These are phyloP conservation scores for Letharia columbiana DNA, from an alignment of 495 filamentous ascomycete species.

Conservation along the genomic window DNA sequence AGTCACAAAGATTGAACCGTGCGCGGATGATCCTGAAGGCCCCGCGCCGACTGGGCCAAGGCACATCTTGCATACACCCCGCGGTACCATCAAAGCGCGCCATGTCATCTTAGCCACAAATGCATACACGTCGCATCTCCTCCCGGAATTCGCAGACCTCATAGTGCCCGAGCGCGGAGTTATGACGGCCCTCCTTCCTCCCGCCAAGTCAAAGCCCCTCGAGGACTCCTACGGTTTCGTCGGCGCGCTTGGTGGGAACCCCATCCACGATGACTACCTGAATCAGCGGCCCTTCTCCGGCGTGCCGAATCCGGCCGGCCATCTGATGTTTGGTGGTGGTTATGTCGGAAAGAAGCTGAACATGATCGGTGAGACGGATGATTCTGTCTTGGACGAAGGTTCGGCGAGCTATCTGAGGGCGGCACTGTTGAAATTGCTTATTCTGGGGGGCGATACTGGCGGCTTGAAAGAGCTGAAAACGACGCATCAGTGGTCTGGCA, in stretches of 20 bases:
- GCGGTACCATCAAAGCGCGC: conserved; percentile 49
- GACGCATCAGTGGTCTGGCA: conserved; percentile 66
- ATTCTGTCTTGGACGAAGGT: conserved; percentile 44
- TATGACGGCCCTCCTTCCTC: conserved; percentile 58
- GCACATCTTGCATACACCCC: conserved; percentile 47
- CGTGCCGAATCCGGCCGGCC: conserved; percentile 36
- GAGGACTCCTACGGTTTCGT: conserved; percentile 55
- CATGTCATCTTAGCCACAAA: conserved; percentile 73
- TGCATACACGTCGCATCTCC: conserved; percentile 62
- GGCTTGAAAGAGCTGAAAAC: conserved; percentile 42
- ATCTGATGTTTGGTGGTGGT: conserved; percentile 62
- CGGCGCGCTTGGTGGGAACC: conserved; percentile 34
- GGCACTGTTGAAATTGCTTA: conserved; percentile 36
- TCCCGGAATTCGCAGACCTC: conserved; percentile 58
- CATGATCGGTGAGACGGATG: conserved; percentile 50
- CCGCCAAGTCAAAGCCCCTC: conserved; percentile 34
- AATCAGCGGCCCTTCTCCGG: conserved; percentile 51
- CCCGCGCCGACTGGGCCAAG: conserved; percentile 26
- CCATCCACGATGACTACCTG: conserved; percentile 60
- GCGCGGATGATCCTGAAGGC: conserved; percentile 13
- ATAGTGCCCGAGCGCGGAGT: conserved; percentile 71
- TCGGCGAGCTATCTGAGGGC: conserved; percentile 43
- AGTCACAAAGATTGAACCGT: conserved; percentile 35
- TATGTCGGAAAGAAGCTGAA: conserved; percentile 38
- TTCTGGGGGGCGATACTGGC: conserved; percentile 30